A percentile compares a stretch with the other conserved stretches of the same genome.
phyloP scores from a whole-genome alignment of 495 filamentous ascomycete species.

The Letharia columbiana region DNA sequence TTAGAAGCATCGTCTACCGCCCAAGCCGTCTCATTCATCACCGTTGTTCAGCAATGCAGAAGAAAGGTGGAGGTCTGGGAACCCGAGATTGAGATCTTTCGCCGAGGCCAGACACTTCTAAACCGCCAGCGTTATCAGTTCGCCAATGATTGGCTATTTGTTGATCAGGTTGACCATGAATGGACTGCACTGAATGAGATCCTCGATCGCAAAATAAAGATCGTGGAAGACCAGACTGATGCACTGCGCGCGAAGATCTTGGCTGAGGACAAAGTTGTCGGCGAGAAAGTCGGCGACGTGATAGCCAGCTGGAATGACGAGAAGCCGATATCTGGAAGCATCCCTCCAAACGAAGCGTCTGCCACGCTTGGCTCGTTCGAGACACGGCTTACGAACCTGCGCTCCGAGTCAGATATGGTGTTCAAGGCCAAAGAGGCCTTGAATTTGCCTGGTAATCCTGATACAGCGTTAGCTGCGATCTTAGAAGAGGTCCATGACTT shows the following conservation, averaged over 20 bases:
- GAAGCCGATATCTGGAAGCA: constrained; percentile 90
- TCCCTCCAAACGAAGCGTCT: constrained; percentile 78
- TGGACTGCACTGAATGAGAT: constrained; percentile 89
- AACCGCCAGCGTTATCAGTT: constrained; percentile 87
- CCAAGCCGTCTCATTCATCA: constrained; percentile 96
- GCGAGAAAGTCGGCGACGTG: constrained; percentile 75
- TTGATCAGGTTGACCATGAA: constrained; percentile 88
- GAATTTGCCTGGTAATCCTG: constrained; percentile 69
- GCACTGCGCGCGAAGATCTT: constrained; percentile 90
- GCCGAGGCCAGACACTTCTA: constrained; percentile 86
- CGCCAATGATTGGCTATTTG: constrained; percentile 82
- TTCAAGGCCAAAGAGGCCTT: constrained; percentile 93
- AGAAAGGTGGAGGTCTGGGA: constrained; percentile 88
- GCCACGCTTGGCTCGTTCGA: constrained; percentile 73
- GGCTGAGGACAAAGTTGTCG: constrained; percentile 86
- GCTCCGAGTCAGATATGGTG: constrained; percentile 85
- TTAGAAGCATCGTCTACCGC: constrained; percentile 88
- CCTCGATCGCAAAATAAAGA: constrained; percentile 78
- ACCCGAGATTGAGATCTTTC: constrained; percentile 89
- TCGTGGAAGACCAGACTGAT: constrained; percentile 92
- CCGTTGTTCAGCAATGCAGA: constrained; percentile 90
- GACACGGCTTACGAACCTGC: constrained; percentile 66
- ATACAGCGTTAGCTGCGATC: constrained; percentile 67
- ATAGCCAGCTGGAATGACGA: constrained; percentile 84
- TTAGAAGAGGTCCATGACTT: constrained; percentile 98